Evolutionary conservation across 2,329 filamentous ascomycete genomes (phyloP).

Genomic region (Penicillium psychrosexuale): DNA sequence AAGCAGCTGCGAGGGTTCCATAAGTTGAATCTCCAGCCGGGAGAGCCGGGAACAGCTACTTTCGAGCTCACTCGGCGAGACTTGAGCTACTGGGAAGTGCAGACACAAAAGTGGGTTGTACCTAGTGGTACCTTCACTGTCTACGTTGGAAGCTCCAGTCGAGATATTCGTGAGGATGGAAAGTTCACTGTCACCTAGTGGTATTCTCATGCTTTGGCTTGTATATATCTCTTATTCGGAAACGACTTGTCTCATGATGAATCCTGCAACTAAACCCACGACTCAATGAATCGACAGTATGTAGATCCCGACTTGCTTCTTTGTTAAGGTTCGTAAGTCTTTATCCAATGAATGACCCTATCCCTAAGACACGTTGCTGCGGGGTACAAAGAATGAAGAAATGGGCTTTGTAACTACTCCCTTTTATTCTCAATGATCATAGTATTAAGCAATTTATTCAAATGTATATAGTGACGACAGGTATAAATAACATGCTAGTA

Average conservation of each 20-base stretch:
- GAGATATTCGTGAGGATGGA: conserved; percentile 17
- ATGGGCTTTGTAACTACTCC: background rate
- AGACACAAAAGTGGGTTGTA: conserved; percentile 33
- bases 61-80: conserved; percentile 47
- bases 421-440: background rate
- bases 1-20: conserved; percentile 52
- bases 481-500: background rate
- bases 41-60: conserved; percentile 38
- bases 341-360: background rate
- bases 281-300: background rate
- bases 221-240: background rate
- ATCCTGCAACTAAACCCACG: background rate
- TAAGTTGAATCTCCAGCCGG: conserved; percentile 46
- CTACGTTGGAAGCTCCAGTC: conserved; percentile 21
- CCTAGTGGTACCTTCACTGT: conserved; percentile 22
- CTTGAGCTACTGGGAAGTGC: conserved; percentile 37
- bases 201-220: background rate
- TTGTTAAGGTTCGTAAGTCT: background rate
- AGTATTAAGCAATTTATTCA: too few relatives aligned
- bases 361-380: background rate
- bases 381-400: background rate
- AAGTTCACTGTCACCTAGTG: conserved; percentile 3
- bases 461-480: background rate
- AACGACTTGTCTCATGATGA: background rate
- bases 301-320: background rate